phyloP scores from a whole-genome alignment of 768 basidiomycete genomes.

The Leccinum fibrillosum region DNA sequence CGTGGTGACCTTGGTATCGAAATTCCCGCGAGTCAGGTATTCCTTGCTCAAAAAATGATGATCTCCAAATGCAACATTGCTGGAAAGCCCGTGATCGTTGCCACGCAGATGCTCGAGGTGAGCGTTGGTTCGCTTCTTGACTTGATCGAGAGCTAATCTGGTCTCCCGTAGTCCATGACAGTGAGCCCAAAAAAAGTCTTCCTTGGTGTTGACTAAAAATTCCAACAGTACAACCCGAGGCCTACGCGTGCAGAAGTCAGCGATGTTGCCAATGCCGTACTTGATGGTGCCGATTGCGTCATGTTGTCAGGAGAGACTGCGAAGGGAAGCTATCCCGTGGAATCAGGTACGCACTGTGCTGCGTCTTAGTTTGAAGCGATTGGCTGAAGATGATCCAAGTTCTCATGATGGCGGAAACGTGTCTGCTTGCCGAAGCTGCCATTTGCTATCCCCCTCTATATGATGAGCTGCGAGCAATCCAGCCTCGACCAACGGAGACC shows the following conservation, averaged over 20 bases:
- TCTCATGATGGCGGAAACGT: slow-evolving; percentile 99
- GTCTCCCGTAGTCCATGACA: slow-evolving; percentile 78
- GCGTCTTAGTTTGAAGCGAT: background rate
- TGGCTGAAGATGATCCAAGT: slow-evolving; percentile 44
- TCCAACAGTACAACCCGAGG: slow-evolving; percentile 84
- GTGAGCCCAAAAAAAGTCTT: slow-evolving; percentile 39
- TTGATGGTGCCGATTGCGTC: slow-evolving; percentile 98
- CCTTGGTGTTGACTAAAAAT: slow-evolving; percentile 4
- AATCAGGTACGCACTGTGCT: slow-evolving; percentile 64
- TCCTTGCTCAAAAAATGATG: slow-evolving; percentile 99
- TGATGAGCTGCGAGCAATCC: slow-evolving; percentile 78
- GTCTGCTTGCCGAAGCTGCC: slow-evolving; percentile 91
- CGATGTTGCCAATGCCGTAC: slow-evolving; percentile 98
- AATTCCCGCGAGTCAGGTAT: slow-evolving; percentile 98
- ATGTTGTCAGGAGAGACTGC: slow-evolving; percentile 99
- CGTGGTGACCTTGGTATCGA: slow-evolving; percentile 99
- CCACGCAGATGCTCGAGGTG: slow-evolving; percentile 99
- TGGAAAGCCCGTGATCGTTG: slow-evolving; percentile 98
- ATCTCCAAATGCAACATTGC: slow-evolving; percentile 98
- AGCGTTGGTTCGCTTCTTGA: slow-evolving; percentile 13
- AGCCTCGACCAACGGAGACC: slow-evolving; percentile 87
- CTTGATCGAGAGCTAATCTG: slow-evolving; percentile 9
- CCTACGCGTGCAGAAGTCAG: slow-evolving; percentile 99
- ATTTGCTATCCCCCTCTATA: slow-evolving; percentile 95
- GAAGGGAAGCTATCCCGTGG: slow-evolving; percentile 93